Evolutionary conservation across 352 stramenopile species (phyloP).

Genomic region (Pythium apleroticum): DNA sequence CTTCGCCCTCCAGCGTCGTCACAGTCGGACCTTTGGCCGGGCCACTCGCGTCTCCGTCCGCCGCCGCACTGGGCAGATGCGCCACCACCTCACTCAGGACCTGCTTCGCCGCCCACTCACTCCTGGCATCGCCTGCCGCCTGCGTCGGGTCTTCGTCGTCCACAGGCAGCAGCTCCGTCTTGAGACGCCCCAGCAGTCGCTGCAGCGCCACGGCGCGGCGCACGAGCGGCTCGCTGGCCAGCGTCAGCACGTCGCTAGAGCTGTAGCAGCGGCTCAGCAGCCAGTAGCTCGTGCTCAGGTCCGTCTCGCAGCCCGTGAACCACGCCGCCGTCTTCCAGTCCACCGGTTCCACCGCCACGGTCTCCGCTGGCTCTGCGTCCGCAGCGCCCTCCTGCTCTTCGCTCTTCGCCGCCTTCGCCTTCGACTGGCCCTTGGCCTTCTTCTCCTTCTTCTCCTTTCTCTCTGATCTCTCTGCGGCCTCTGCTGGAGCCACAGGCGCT

Average conservation of each 20-base stretch:
- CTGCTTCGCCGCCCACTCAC: conserved; percentile 10
- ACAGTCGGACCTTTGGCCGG: conserved; percentile 16
- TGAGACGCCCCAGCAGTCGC: conserved; percentile 25
- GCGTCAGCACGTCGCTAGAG: conserved; percentile 36
- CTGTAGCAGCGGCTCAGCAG: conserved; percentile 54
- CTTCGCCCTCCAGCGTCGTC: conserved; percentile 47
- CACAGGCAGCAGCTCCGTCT: conserved; percentile 49
- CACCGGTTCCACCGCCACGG: conserved; percentile 11
- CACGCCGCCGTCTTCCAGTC: conserved; percentile 43
- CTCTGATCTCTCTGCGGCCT: not conserved
- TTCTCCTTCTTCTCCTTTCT: conserved; percentile 4
- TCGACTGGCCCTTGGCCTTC: not conserved
- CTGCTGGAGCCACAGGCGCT: not conserved
- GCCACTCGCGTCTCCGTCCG: not conserved
- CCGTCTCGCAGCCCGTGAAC: conserved; percentile 42
- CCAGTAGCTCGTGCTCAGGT: conserved; percentile 57
- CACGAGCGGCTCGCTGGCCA: conserved; percentile 28
- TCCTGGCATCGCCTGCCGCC: conserved; percentile 3
- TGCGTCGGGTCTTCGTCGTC: conserved; percentile 19
- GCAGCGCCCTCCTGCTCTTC: not conserved
- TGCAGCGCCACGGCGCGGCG: conserved; percentile 46
- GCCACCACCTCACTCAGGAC: conserved; percentile 8
- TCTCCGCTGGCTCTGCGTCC: not conserved
- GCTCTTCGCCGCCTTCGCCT: not conserved
- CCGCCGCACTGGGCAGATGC: not conserved